These are phyloP conservation scores for Rhodotorula sp. DNA, from an alignment of 1,284 basidiomycete genomes.

Conservation along the genomic window DNA sequence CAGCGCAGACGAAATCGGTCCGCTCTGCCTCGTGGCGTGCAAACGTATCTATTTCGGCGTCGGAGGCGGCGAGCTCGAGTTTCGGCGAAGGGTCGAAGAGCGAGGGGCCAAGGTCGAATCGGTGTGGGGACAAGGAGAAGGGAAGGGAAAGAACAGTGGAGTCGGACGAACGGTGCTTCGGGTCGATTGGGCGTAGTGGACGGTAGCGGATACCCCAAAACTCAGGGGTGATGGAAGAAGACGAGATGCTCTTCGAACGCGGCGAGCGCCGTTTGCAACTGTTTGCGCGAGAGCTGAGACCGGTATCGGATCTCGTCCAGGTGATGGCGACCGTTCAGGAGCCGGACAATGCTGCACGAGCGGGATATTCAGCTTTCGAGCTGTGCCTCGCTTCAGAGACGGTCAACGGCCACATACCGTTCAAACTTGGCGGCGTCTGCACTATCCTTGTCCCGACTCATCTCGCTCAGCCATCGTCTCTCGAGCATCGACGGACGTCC, in stretches of 20 bases:
- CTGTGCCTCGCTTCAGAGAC: too few relatives aligned
- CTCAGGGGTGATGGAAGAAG: slow-evolving; percentile 34
- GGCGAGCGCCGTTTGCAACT: slow-evolving; percentile 30
- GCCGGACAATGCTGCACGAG: slow-evolving; percentile 49
- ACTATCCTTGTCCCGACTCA: slow-evolving; percentile 71
- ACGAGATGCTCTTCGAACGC: slow-evolving; percentile 40
- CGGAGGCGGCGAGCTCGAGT: slow-evolving; percentile 79
- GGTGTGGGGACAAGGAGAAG: slow-evolving; percentile 56
- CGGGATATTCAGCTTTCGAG: background rate
- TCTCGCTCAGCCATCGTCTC: slow-evolving; percentile 73
- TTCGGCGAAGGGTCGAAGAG: slow-evolving; percentile 59
- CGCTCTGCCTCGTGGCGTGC: slow-evolving; percentile 69
- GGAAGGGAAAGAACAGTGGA: slow-evolving; percentile 58
- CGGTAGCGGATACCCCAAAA: background rate
- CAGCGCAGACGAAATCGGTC: background rate
- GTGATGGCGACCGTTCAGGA: slow-evolving; percentile 57
- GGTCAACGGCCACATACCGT: slow-evolving; percentile 7
- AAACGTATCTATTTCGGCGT: slow-evolving; percentile 96
- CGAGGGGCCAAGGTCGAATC: slow-evolving; percentile 47
- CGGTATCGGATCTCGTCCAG: slow-evolving; percentile 44
- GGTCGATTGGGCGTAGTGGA: slow-evolving; percentile 31
- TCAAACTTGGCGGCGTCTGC: slow-evolving; percentile 33
- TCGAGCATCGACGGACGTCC: slow-evolving; percentile 71
- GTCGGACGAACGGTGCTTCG: slow-evolving; percentile 42
- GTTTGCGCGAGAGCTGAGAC: slow-evolving; percentile 37